phyloP scores from a whole-genome alignment of 202 grass and related monocot genomes.

The Zoysia matrella region DNA sequence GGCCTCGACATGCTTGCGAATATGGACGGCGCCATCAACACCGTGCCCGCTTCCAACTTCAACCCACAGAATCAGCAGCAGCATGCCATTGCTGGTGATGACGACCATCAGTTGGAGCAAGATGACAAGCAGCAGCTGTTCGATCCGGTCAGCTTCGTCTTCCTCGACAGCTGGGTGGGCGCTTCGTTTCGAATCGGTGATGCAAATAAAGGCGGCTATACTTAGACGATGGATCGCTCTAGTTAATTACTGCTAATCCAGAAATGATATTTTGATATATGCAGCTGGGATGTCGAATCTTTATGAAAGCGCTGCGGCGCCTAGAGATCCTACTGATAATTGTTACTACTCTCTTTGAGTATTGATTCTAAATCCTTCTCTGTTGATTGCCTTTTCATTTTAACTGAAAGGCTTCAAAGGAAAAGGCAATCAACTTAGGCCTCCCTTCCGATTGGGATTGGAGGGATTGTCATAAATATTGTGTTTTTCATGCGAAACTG shows the following conservation, averaged over 20 bases:
- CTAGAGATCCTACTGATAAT: neutral
- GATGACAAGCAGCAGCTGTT: constrained; percentile 36
- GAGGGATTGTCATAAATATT: too few species aligned
- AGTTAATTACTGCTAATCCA: neutral
- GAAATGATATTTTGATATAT: neutral
- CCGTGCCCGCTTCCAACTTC: constrained; percentile 22
- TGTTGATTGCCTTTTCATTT: too few species aligned
- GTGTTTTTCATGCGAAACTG: too few species aligned
- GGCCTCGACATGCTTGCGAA: constrained; percentile 47
- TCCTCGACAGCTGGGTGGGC: constrained; percentile 45
- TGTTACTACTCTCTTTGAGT: neutral
- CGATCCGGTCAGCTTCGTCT: constrained; percentile 49
- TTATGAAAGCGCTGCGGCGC: neutral
- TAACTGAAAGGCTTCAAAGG: neutral
- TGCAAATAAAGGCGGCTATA: constrained; percentile 24
- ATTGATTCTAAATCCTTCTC: neutral
- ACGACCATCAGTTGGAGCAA: constrained; percentile 9
- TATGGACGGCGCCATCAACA: constrained; percentile 45
- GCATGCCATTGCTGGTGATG: neutral
- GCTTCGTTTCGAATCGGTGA: constrained; percentile 45
- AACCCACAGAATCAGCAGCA: constrained; percentile 16
- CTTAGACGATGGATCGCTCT: neutral
- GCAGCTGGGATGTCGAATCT: neutral
- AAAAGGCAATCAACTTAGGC: neutral
- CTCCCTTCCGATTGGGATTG: too few species aligned